phyloP scores from a whole-genome alignment of 306 rosid genomes.

The Herpetospermum pedunculosum region DNA sequence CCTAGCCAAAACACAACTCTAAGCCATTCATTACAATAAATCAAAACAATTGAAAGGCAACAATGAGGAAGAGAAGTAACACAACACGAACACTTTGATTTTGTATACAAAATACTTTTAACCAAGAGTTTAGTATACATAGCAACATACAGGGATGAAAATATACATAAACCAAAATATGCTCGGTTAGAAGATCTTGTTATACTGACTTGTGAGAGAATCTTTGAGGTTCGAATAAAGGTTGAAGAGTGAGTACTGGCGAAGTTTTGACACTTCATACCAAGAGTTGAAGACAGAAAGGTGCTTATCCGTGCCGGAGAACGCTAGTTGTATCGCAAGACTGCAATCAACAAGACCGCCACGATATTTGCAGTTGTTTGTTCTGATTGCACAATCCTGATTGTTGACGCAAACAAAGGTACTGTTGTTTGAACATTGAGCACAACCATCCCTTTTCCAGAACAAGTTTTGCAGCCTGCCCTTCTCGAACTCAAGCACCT shows the following conservation, averaged over 20 bases:
- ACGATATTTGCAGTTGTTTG: constrained; percentile 46
- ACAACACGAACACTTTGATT: neutral
- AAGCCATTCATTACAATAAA: neutral
- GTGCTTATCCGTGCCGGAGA: constrained; percentile 90
- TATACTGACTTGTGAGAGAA: constrained; percentile 70
- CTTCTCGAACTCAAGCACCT: constrained; percentile 80
- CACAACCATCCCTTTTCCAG: constrained; percentile 85
- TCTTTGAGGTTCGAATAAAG: constrained; percentile 74
- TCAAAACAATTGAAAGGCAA: neutral
- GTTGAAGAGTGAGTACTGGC: constrained; percentile 71
- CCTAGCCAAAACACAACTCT: neutral
- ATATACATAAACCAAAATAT: neutral
- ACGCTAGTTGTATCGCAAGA: constrained; percentile 74
- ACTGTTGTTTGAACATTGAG: constrained; percentile 42
- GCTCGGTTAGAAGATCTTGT: constrained; percentile 38
- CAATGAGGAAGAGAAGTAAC: neutral
- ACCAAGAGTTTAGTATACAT: neutral
- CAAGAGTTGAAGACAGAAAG: constrained; percentile 83
- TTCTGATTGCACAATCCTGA: constrained; percentile 69
- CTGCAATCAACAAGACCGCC: constrained; percentile 81
- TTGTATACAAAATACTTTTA: neutral
- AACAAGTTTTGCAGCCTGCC: constrained; percentile 80
- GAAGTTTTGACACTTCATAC: constrained; percentile 85
- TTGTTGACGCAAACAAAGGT: constrained; percentile 67
- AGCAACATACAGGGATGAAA: neutral